These are phyloP conservation scores for Thalassiosira mediterranea DNA, from an alignment of 352 stramenopile species.

Conservation along the genomic window DNA sequence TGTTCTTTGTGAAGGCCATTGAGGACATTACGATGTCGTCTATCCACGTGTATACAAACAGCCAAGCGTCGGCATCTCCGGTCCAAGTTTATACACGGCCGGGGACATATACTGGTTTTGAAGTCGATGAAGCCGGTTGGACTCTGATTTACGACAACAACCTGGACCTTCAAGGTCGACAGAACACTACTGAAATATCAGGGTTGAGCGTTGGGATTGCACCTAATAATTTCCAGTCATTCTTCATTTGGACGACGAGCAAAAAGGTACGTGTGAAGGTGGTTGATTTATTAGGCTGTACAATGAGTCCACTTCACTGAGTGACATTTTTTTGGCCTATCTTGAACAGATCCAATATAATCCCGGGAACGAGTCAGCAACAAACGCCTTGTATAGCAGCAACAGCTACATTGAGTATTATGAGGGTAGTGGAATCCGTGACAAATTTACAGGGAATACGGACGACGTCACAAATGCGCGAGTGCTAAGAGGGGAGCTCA, in stretches of 20 bases:
- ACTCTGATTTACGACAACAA: constrained; percentile 29
- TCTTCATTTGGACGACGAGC: constrained; percentile 11
- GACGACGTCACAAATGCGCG: background rate
- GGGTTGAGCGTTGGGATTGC: constrained; percentile 11
- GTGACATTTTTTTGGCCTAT: no score
- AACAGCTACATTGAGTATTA: constrained; percentile 17
- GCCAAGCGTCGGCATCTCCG: background rate
- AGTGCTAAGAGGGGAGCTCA: constrained; percentile 13
- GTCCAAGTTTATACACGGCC: constrained; percentile 32
- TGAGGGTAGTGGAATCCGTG: constrained; percentile 1
- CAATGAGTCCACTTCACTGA: no score
- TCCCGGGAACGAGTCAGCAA: background rate
- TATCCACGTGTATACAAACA: constrained; percentile 20
- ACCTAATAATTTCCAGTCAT: constrained; percentile 14
- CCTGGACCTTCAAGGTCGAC: constrained; percentile 15
- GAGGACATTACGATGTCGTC: constrained; percentile 24
- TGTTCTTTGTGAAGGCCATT: constrained; percentile 39
- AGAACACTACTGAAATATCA: constrained; percentile 6
- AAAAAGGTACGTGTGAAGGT: constrained; percentile 1
- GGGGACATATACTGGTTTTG: constrained; percentile 25
- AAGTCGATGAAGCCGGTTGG: constrained; percentile 20
- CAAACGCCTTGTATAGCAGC: constrained; percentile 16
- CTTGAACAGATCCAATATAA: constrained; percentile 12
- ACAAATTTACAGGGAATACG: constrained; percentile 5
- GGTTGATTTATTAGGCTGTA: no score